Percentiles rank a stretch among this genome's conserved stretches.
Evolutionary conservation across 164 flowering plant species (phyloP).

Genomic region (Nymphaea colorata): DNA sequence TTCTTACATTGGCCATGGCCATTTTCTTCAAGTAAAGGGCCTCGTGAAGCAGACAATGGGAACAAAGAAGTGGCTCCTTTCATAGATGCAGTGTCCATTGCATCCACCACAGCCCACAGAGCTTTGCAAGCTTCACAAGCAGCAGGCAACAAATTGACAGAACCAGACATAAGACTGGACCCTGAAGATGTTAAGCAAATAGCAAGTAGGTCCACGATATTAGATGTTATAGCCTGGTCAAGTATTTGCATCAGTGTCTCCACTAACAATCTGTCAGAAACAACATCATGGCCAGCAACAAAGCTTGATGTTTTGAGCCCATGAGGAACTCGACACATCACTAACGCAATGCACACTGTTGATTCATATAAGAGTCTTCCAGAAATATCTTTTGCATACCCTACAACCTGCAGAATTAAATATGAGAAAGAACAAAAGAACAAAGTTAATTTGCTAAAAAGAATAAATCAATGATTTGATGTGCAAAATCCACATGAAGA

Average conservation of each 20-base stretch:
- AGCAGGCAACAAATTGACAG: constrained; percentile 58
- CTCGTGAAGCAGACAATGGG: constrained; percentile 38
- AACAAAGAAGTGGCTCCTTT: constrained; percentile 35
- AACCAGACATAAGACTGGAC: constrained; percentile 60
- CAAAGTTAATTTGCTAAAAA: not conserved
- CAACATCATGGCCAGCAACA: constrained; percentile 16
- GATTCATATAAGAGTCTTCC: constrained; percentile 59
- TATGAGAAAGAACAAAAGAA: not conserved
- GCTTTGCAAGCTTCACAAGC: constrained; percentile 84
- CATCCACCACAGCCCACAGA: constrained; percentile 72
- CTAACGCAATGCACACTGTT: constrained; percentile 50
- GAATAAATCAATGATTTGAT: too few species aligned
- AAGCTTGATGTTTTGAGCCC: constrained; percentile 30
- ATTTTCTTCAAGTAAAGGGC: constrained; percentile 31
- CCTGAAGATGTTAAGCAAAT: constrained; percentile 59
- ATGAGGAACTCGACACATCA: constrained; percentile 43
- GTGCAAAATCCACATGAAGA: constrained; percentile 3
- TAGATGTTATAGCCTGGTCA: constrained; percentile 57
- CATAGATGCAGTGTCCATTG: constrained; percentile 35
- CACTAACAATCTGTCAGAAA: constrained; percentile 17
- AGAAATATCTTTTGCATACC: constrained; percentile 40
- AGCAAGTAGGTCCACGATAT: constrained; percentile 48
- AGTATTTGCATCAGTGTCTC: constrained; percentile 40
- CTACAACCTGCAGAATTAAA: constrained; percentile 38
- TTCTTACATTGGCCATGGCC: constrained; percentile 25